phyloP scores from a whole-genome alignment of 441 rosid genomes.

The Pelargonium cotyledonis region DNA sequence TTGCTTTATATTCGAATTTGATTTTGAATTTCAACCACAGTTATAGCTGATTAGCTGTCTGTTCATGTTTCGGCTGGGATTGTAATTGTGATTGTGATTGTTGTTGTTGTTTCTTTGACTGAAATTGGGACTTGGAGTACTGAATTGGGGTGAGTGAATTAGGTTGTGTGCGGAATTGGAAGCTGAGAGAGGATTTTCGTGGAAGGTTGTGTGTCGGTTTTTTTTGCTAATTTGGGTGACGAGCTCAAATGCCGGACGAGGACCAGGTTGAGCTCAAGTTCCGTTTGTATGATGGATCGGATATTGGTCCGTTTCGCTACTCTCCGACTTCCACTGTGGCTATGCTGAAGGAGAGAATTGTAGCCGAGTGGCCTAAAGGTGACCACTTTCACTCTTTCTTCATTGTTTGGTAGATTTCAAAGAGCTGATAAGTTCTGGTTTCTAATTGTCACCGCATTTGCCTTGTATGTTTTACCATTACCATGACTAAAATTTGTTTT shows the following conservation, averaged over 20 bases:
- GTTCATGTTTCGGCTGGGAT: too few species aligned
- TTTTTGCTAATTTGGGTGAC: constrained; percentile 17
- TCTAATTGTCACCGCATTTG: not conserved
- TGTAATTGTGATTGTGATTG: not conserved
- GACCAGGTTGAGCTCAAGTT: constrained; percentile 72
- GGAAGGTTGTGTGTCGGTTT: not conserved
- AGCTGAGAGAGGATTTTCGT: not conserved
- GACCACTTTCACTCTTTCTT: constrained; percentile 9
- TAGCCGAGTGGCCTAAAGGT: constrained; percentile 93
- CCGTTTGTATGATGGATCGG: constrained; percentile 79
- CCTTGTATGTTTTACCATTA: too few species aligned
- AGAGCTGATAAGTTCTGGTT: not conserved
- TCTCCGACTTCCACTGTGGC: constrained; percentile 66
- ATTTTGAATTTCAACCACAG: not conserved
- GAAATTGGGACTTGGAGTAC: too few species aligned
- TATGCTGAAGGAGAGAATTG: constrained; percentile 67
- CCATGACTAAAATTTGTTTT: not conserved
- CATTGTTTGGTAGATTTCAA: not conserved
- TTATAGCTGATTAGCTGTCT: not conserved
- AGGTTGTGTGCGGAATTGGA: not conserved
- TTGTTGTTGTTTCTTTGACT: not conserved
- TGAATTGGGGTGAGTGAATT: not conserved
- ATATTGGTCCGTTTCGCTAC: constrained; percentile 81
- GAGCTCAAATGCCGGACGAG: constrained; percentile 64
- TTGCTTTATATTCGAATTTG: not conserved